Conservation (phyloP, 2,329 filamentous ascomycete species). For the Tolypocladium capitatum region DNA sequence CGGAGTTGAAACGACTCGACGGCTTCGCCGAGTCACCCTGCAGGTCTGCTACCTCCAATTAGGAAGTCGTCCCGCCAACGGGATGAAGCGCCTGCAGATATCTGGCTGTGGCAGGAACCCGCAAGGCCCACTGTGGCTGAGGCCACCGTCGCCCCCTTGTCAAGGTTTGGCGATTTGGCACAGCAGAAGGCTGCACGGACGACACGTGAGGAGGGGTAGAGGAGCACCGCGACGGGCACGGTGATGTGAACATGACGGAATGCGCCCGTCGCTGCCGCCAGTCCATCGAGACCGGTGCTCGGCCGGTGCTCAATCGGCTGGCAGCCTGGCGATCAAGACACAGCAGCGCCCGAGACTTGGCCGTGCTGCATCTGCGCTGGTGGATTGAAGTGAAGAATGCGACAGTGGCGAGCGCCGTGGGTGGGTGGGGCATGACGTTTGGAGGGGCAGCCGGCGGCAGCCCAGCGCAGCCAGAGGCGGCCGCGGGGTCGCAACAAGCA, state of each 20-base stretch:
- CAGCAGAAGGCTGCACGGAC: background rate
- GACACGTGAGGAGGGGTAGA: background rate
- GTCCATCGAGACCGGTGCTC: background rate
- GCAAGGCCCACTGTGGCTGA: background rate
- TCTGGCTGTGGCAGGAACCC: no score
- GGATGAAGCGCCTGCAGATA: background rate
- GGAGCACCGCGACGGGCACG: background rate
- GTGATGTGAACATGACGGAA: background rate
- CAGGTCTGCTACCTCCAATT: background rate
- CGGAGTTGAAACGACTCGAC: background rate
- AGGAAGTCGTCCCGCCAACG: background rate
- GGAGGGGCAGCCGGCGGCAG: conserved; percentile 12
- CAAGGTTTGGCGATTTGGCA: background rate
- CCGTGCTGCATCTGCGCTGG: conserved; percentile 9
- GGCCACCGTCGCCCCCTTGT: background rate
- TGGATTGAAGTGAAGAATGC: background rate
- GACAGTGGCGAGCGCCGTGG: conserved; percentile 14
- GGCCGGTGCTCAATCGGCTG: background rate
- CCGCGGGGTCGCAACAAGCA: background rate
- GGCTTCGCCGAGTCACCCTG: background rate
- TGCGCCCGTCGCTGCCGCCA: background rate
- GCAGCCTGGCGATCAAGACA: background rate
- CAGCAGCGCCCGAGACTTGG: background rate
- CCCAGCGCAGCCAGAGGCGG: background rate
- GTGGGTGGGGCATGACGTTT: conserved; percentile 20